Evolutionary conservation across 257 asterid genomes (phyloP).

Genomic region (Nicotiana knightiana): DNA sequence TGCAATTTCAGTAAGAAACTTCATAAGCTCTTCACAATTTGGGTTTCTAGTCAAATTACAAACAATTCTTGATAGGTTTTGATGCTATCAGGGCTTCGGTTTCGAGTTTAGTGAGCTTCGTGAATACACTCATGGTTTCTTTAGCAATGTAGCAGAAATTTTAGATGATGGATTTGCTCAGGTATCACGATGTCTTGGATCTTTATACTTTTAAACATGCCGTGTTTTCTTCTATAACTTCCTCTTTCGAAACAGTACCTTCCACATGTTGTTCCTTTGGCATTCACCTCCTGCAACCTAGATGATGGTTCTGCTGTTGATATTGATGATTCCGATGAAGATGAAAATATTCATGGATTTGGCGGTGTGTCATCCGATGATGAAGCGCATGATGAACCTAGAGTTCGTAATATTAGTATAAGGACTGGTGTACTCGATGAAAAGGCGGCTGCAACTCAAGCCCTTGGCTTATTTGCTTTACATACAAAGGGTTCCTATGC

Average conservation of each 20-base stretch:
- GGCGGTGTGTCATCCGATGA: conserved; percentile 98
- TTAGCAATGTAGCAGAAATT: conserved; percentile 88
- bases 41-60: background rate
- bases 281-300: conserved; percentile 88
- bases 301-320: conserved; percentile 99
- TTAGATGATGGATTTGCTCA: conserved; percentile 81
- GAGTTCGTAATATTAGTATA: conserved; percentile 93
- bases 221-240: conserved; percentile 18
- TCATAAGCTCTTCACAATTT: conserved; percentile 13
- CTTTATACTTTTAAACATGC: conserved; percentile 6
- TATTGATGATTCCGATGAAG: conserved; percentile 84
- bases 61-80: conserved; percentile 15
- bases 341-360: conserved; percentile 68
- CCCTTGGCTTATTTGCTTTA: conserved; percentile 91
- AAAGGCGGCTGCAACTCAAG: conserved; percentile 99
- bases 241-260: conserved; percentile 64
- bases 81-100: conserved; percentile 68
- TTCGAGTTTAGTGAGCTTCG: conserved; percentile 96
- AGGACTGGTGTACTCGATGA: conserved; percentile 99
- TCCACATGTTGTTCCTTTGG: conserved; percentile 85
- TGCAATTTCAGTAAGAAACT: conserved; percentile 67
- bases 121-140: conserved; percentile 98
- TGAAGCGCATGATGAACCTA: conserved; percentile 91
- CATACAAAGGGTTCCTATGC: conserved; percentile 79
- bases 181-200: conserved; percentile 41